Base-by-base conservation (phyloP, 129 eudicot species). In the Tagetes patula region DNA sequence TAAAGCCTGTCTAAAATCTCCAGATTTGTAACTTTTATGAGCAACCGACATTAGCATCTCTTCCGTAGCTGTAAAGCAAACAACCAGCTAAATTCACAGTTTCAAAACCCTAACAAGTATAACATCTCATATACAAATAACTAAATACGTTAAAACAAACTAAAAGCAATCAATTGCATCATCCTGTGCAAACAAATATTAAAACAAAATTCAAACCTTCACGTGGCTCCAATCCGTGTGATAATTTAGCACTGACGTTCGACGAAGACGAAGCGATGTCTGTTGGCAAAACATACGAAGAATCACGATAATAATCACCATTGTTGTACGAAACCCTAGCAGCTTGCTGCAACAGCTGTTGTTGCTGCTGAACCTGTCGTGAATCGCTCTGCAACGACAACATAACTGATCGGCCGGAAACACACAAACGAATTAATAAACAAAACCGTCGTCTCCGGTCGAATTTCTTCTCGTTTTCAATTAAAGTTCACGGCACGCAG, bases 1-100 rank as follows among this genome's bases (percentile, higher is more conserved):
- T 74, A 95, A 74, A 0, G 99, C 99, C 79, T 83, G 96, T 73
- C 90, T 86, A 78, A 84, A 95, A 76, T 91, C 94, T 27, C 99
- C 96, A 82, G 94, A 75, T 66, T 90, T 95, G 75, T 95, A 95
- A 50, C 81, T 87, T 73, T 90, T 94, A 80, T 95, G 99, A 58
- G 97, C 97, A 63, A 88, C 84, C 39, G 83, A 67, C 90, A 95
- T 72, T 58, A 86, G 84, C 80, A 65, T 66, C 34, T 88, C 95
- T 71, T 95, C 97, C 38, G 83, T 86, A 20, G 83, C 96, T 85
- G 82, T 61, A 74, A 39, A 38, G 27, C 45, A 37, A 71, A 42
- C 1, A 56, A 1, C 14, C 36, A 53, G 40, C 3, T 30, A 82
- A 52, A 78, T 58, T 20, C 14, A 55, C 31, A 66, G 27, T 67